Conservation (phyloP, 2,329 filamentous ascomycete genomes). For the Cordyceps tenuipes region DNA sequence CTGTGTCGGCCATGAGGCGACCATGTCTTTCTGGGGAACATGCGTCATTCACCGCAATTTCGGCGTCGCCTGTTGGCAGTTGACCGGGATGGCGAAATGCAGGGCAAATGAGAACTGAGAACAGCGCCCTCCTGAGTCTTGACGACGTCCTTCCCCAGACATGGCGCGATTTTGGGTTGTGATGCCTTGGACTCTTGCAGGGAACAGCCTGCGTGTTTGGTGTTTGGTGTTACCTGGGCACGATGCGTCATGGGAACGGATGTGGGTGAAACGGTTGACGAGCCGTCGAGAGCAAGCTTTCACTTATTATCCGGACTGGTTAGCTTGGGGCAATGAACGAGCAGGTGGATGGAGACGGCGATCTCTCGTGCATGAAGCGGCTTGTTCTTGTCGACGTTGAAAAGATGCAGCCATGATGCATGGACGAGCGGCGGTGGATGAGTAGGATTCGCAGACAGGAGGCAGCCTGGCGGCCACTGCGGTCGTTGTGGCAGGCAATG, state of each 20-base stretch:
- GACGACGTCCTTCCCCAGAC: conserved; percentile 2
- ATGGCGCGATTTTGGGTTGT: conserved; percentile 5
- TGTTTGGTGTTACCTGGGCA: neutral
- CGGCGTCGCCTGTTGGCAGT: neutral
- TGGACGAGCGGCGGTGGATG: neutral
- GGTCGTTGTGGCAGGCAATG: neutral
- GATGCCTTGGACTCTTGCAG: neutral
- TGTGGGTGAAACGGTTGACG: neutral
- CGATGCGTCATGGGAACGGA: conserved; percentile 6
- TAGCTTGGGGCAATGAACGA: neutral
- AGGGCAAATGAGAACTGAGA: neutral
- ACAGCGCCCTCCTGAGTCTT: neutral
- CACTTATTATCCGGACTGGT: too few species aligned
- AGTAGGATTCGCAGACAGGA: neutral
- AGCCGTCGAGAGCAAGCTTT: neutral
- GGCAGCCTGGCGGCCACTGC: neutral
- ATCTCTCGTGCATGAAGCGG: conserved; percentile 5
- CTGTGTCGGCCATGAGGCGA: neutral
- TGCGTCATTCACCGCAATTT: conserved; percentile 12
- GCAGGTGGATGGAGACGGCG: neutral
- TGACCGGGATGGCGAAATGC: neutral
- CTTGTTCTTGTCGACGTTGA: conserved; percentile 3
- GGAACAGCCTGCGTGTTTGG: neutral
- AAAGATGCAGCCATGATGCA: conserved; percentile 6
- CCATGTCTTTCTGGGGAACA: conserved; percentile 1